These are phyloP conservation scores for Zostera marina DNA, from an alignment of 116 monocot genomes.

Conservation along the genomic window DNA sequence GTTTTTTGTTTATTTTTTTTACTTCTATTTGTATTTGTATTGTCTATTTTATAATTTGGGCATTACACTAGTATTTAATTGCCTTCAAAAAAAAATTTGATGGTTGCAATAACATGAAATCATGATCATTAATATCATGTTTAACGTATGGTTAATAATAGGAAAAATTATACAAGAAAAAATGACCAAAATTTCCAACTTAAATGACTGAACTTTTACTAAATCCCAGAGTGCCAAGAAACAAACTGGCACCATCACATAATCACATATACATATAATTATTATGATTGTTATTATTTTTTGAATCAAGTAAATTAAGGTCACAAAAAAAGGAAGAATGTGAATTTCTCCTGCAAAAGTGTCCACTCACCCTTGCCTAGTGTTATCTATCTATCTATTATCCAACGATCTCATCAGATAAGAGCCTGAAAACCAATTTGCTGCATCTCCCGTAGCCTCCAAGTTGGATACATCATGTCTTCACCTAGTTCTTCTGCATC, in stretches of 20 bases:
- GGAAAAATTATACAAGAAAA: background rate
- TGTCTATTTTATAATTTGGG: too few species aligned
- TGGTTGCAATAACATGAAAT: too few species aligned
- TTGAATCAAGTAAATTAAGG: background rate
- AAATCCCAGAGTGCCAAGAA: background rate
- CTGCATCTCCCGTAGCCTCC: constrained; percentile 85
- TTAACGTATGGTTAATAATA: too few species aligned
- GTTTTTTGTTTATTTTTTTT: too few species aligned
- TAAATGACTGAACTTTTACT: background rate
- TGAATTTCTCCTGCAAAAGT: background rate
- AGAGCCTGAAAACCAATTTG: constrained; percentile 59
- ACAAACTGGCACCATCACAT: background rate
- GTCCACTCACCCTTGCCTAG: background rate
- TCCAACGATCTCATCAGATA: constrained; percentile 34
- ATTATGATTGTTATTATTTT: background rate
- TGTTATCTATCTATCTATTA: background rate
- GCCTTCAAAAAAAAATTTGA: too few species aligned
- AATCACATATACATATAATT: too few species aligned
- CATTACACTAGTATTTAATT: too few species aligned
- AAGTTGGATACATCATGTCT: constrained; percentile 37
- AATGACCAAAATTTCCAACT: background rate
- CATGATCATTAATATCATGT: too few species aligned
- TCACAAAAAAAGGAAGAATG: background rate
- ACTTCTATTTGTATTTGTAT: too few species aligned
- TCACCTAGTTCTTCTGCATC: constrained; percentile 74